These are phyloP conservation scores for Calycina herbarum DNA, from an alignment of 2,329 filamentous ascomycete species.

Conservation along the genomic window DNA sequence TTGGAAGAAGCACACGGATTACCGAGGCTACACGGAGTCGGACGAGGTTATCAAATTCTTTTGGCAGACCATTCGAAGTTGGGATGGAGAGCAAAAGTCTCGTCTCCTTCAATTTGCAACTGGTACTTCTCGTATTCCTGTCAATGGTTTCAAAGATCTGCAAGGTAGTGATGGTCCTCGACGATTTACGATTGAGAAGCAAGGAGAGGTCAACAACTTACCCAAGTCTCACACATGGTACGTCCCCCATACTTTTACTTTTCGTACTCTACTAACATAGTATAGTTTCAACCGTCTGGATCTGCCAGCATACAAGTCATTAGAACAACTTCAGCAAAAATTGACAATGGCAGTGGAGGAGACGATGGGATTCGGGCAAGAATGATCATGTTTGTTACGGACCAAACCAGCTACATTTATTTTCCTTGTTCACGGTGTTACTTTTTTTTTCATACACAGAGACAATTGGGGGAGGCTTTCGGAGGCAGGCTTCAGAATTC, in stretches of 20 bases:
- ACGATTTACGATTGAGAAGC: constrained; percentile 97
- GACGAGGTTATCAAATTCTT: constrained; percentile 98
- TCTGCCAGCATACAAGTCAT: constrained; percentile 85
- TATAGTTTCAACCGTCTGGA: constrained; percentile 94
- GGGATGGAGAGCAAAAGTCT: constrained; percentile 98
- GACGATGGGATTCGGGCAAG: constrained; percentile 97
- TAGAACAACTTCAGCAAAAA: constrained; percentile 84
- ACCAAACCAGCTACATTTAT: neutral
- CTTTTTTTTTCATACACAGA: constrained; percentile 26
- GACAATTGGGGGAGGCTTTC: constrained; percentile 20
- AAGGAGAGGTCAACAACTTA: constrained; percentile 83
- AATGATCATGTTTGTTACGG: constrained; percentile 51
- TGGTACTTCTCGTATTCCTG: constrained; percentile 94
- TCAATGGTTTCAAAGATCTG: constrained; percentile 99
- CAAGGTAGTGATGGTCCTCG: constrained; percentile 95
- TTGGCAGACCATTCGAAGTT: constrained; percentile 95
- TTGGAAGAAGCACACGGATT: constrained; percentile 99
- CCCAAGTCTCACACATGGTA: constrained; percentile 99
- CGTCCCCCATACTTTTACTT: constrained; percentile 39
- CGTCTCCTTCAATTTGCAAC: constrained; percentile 95
- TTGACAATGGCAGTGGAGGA: constrained; percentile 97
- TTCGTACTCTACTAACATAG: constrained; percentile 25
- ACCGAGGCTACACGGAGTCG: constrained; percentile 95
- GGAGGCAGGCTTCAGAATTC: constrained; percentile 14
- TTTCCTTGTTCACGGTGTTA: constrained; percentile 26